A percentile compares a stretch with the other conserved stretches of the same genome.
These are phyloP conservation scores for Colletotrichum neosansevieriae DNA, from an alignment of 2,329 filamentous ascomycete genomes.

Conservation along the genomic window DNA sequence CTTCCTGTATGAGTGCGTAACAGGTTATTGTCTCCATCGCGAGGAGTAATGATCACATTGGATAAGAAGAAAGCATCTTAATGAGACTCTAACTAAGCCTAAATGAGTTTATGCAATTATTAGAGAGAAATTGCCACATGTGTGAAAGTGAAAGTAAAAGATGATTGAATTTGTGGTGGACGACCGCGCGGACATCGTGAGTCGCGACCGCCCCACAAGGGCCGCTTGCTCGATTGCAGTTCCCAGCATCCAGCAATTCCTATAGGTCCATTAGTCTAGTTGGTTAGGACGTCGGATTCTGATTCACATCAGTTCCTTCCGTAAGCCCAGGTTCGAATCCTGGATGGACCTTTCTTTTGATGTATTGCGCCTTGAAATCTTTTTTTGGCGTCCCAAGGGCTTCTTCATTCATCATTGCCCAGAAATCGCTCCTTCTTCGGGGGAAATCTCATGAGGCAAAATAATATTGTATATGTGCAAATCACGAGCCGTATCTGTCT, in stretches of 20 bases:
- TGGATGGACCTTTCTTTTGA: slow-evolving; percentile 36
- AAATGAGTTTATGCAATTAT: no score
- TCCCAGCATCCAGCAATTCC: not conserved
- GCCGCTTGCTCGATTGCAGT: not conserved
- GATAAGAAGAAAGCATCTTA: no score
- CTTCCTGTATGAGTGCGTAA: no score
- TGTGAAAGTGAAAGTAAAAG: no score
- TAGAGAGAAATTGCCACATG: no score
- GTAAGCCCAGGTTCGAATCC: slow-evolving; percentile 41
- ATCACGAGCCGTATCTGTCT: slow-evolving; percentile 3
- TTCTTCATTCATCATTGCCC: no score
- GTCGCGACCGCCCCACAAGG: not conserved
- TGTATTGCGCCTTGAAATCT: no score
- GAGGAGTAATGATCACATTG: no score
- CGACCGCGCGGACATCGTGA: not conserved
- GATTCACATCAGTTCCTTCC: slow-evolving; percentile 26
- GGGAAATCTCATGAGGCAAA: not conserved
- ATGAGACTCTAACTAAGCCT: no score
- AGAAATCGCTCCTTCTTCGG: not conserved
- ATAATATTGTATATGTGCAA: not conserved
- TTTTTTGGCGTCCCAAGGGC: no score
- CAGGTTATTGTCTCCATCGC: no score
- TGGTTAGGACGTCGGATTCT: slow-evolving; percentile 41
- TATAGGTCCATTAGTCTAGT: slow-evolving; percentile 40
- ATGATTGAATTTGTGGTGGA: no score